Evolutionary conservation across 1,139 yeast genomes (phyloP).

Genomic region (Geotrichum restrictum): DNA sequence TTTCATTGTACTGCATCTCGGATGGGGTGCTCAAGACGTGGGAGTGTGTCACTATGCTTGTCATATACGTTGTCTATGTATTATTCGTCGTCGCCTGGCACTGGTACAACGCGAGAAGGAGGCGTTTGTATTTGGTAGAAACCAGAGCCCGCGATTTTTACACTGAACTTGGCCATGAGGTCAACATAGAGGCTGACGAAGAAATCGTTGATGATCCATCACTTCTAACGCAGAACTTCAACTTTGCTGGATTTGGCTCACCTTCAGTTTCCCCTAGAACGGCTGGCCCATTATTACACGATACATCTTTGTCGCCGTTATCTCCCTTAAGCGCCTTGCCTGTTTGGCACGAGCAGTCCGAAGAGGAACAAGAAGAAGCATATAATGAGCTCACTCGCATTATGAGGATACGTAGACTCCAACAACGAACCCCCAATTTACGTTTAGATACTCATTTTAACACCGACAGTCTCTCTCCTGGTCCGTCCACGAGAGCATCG

Average conservation of each 20-base stretch:
- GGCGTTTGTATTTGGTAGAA: constrained; percentile 28
- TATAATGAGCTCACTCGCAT: constrained; percentile 32
- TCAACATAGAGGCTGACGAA: constrained; percentile 26
- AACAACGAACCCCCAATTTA: constrained; percentile 7
- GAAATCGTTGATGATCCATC: constrained; percentile 24
- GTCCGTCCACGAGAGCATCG: constrained; percentile 26
- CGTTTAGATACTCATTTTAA: constrained; percentile 11
- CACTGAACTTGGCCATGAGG: constrained; percentile 31
- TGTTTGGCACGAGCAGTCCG: constrained; percentile 22
- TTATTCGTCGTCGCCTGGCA: constrained; percentile 46
- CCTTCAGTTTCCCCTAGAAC: constrained; percentile 2
- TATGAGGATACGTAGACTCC: constrained; percentile 30
- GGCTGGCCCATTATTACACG: background rate
- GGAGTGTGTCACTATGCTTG: constrained; percentile 50
- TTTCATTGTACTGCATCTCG: constrained; percentile 44
- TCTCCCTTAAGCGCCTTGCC: constrained; percentile 9
- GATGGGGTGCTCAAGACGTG: constrained; percentile 46
- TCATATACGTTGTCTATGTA: constrained; percentile 54
- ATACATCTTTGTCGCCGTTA: background rate
- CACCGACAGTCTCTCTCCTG: constrained; percentile 15
- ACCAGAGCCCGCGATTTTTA: constrained; percentile 32
- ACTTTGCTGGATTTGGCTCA: constrained; percentile 21
- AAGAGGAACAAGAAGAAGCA: constrained; percentile 29
- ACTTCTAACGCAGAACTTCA: constrained; percentile 26
- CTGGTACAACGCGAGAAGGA: constrained; percentile 32